phyloP scores from a whole-genome alignment of 257 asterid species.

The Verbena officinalis region DNA sequence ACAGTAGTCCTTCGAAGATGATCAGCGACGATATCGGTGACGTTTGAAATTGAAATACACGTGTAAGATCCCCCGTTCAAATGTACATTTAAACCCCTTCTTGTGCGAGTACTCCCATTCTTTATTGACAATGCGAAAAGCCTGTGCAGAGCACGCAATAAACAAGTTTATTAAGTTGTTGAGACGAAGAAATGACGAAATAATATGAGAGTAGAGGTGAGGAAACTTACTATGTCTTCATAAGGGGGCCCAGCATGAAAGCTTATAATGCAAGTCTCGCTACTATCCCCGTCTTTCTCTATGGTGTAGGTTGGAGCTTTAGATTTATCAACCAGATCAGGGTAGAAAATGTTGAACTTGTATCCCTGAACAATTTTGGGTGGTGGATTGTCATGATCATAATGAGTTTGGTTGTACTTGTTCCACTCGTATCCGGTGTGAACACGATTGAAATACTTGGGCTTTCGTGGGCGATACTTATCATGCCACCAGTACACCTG shows the following conservation, averaged over 20 bases:
- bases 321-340: conserved; percentile 76
- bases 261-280: conserved; percentile 78
- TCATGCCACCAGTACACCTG: conserved; percentile 88
- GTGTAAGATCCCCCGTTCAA: conserved; percentile 79
- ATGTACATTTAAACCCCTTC: conserved; percentile 82
- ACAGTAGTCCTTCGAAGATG: background rate
- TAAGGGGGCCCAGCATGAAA: conserved; percentile 93
- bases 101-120: conserved; percentile 91
- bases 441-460: conserved; percentile 82
- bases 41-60: conserved; percentile 89
- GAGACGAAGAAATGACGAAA: background rate
- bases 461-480: conserved; percentile 83
- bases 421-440: conserved; percentile 93
- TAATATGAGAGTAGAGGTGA: background rate
- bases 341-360: conserved; percentile 90
- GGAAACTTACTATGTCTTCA: conserved; percentile 70
- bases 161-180: background rate
- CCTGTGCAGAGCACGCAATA: conserved; percentile 36
- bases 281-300: conserved; percentile 77
- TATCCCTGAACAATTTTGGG: conserved; percentile 91
- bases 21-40: conserved; percentile 76
- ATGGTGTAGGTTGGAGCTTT: conserved; percentile 73
- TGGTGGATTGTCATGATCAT: conserved; percentile 88
- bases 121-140: conserved; percentile 77
- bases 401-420: conserved; percentile 85